These are phyloP conservation scores for Aspergillus tamarii DNA, from an alignment of 2,329 filamentous ascomycete species.

Conservation along the genomic window DNA sequence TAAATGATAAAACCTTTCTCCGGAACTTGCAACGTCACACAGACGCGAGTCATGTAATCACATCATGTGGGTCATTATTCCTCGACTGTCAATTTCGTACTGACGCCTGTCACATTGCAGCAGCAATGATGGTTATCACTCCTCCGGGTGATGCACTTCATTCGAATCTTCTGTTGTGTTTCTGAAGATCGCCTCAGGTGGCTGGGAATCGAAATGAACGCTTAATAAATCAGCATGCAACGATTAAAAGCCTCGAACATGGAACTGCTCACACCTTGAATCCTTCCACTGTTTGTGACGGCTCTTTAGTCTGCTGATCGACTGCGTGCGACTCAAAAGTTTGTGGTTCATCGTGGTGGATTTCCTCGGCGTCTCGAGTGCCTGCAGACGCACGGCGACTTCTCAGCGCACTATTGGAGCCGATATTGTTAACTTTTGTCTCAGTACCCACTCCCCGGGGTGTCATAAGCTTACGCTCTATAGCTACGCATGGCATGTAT, in stretches of 20 bases:
- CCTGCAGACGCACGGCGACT: background rate
- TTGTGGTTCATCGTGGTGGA: background rate
- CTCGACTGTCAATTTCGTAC: too few species aligned
- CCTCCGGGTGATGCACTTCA: background rate
- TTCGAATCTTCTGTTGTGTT: background rate
- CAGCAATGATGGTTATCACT: background rate
- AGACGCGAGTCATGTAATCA: background rate
- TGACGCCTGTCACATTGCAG: background rate
- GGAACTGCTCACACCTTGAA: background rate
- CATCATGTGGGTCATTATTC: background rate
- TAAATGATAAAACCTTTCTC: background rate
- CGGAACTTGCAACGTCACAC: background rate
- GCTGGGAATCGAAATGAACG: background rate
- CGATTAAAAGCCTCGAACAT: background rate
- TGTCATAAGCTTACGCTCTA: background rate
- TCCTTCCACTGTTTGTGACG: background rate
- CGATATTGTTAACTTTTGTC: background rate
- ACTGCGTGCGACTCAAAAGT: background rate
- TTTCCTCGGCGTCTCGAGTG: background rate
- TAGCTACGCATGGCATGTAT: slow-evolving; percentile 5
- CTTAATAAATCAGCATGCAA: background rate
- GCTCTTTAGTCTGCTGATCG: background rate
- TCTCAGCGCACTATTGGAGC: background rate
- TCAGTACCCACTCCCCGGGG: too few species aligned
- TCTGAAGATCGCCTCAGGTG: background rate